Conservation (phyloP, 116 monocot species). For the Cymodocea nodosa region DNA sequence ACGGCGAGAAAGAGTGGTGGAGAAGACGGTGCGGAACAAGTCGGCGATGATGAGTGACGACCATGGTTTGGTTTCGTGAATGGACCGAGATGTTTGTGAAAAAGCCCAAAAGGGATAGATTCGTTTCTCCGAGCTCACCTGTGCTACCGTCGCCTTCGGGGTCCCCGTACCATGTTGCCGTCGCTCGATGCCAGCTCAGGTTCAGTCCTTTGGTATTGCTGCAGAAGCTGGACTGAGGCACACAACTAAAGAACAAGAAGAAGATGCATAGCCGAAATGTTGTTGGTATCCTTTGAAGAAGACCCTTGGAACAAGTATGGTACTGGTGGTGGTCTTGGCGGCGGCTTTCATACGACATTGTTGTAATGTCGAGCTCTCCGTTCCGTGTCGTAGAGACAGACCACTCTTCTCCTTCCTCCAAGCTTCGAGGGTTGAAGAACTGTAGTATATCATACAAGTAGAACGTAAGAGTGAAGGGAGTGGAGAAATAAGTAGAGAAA, state of each 20-base stretch:
- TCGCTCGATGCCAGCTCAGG: slow-evolving; percentile 68
- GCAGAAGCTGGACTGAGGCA: slow-evolving; percentile 5
- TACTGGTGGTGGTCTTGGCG: neutral
- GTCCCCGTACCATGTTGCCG: slow-evolving; percentile 91
- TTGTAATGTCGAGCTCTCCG: no score
- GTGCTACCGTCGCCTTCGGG: slow-evolving; percentile 91
- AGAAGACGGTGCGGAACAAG: no score
- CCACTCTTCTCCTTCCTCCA: neutral
- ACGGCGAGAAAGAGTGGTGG: no score
- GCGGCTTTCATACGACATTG: neutral
- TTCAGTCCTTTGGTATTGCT: slow-evolving; percentile 14
- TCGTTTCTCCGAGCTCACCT: slow-evolving; percentile 22
- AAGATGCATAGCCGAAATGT: neutral
- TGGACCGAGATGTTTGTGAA: no score
- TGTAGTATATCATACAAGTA: no score
- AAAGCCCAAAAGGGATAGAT: no score
- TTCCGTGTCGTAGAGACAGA: no score
- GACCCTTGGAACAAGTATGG: neutral
- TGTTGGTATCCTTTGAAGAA: neutral
- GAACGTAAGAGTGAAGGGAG: no score
- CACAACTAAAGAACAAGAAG: slow-evolving; percentile 6
- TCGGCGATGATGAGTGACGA: no score
- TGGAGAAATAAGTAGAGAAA: neutral
- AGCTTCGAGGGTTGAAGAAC: neutral
- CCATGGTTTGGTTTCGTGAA: no score